phyloP scores from a whole-genome alignment of 2,329 filamentous ascomycete species.

The Dissoconium aciculare region DNA sequence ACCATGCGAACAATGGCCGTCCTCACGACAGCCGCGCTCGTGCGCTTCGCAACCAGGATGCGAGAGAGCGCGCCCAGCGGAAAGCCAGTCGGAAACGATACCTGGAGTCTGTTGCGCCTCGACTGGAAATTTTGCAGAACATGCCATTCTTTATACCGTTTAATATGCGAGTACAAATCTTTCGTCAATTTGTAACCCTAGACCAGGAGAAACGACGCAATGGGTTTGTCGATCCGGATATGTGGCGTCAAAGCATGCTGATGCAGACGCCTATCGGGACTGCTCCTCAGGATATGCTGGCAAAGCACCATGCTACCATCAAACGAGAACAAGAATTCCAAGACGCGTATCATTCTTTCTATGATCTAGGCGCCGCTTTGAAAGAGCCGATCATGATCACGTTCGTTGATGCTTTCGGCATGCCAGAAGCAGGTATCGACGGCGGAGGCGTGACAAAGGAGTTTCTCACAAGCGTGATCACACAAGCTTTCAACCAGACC shows the following conservation, averaged over 20 bases:
- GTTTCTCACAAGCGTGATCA: constrained; percentile 78
- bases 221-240: constrained; percentile 56
- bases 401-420: constrained; percentile 82
- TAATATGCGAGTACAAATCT: constrained; percentile 76
- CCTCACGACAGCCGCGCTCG: constrained; percentile 5
- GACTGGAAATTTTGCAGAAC: constrained; percentile 79
- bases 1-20: constrained; percentile 18
- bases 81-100: constrained; percentile 54
- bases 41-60: constrained; percentile 33
- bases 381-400: constrained; percentile 96
- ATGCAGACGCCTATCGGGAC: constrained; percentile 16
- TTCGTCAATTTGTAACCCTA: constrained; percentile 75
- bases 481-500: constrained; percentile 60
- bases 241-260: constrained; percentile 46
- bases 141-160: constrained; percentile 98
- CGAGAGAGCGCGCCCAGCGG: constrained; percentile 47
- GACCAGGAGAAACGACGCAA: constrained; percentile 59
- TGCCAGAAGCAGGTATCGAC: constrained; percentile 83
- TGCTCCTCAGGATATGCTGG: constrained; percentile 31
- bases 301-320: constrained; percentile 60
- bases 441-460: constrained; percentile 96
- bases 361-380: constrained; percentile 60
- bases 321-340: constrained; percentile 65
- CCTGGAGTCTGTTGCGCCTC: constrained; percentile 65
- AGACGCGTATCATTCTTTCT: constrained; percentile 76